Base-by-base conservation (phyloP, 768 basidiomycete genomes). In the Pleurotus citrinopileatus region DNA sequence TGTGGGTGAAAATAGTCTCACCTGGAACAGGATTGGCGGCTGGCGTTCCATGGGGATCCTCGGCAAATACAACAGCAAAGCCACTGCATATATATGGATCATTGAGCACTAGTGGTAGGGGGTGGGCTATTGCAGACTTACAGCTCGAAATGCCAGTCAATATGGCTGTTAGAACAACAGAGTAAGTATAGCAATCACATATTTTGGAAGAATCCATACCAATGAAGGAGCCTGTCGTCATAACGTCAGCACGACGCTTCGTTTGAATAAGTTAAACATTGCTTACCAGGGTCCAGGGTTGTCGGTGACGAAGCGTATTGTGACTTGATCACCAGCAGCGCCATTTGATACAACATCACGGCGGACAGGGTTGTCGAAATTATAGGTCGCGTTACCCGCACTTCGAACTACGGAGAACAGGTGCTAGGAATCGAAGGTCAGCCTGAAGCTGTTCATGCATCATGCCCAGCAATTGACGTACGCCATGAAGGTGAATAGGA, bases 241-340 rank as follows among this genome's bases (percentile, higher is more conserved):
- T 9, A 17, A 12, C 7, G 23, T 44, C 25, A 44, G 23, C 17
- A 22, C 43, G 23, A 17, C 13, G 20, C 43, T 25, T 15, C 40
- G 9, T 8, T 20, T 17, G 9, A 12, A 20, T 8, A 44, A 44
- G 43, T 27, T 9, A 44, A 44, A 12, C n/a, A n/a, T n/a, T n/a
- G n/a, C 43, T 44, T 44, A 50, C 76, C 80, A 82, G 10, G 77
- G 74, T 4, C 84, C 84, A 0, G 84, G 69, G 65, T 85, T 86
- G 61, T 87, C 81, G 5, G 83, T 83, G 29, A 68, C 62, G 69
- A 82, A 85, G 9, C 83, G 74, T 46, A 85, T 64, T 2, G 75
- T 77, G 13, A 77, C 75, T 8, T 72, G 68, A 45, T 70, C 71
- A 5, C 61, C 58, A 12, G 52, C 54, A 10, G 34, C 22, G 60